Base-by-base conservation (phyloP, 257 asterid species). In the Gentiana straminea region DNA sequence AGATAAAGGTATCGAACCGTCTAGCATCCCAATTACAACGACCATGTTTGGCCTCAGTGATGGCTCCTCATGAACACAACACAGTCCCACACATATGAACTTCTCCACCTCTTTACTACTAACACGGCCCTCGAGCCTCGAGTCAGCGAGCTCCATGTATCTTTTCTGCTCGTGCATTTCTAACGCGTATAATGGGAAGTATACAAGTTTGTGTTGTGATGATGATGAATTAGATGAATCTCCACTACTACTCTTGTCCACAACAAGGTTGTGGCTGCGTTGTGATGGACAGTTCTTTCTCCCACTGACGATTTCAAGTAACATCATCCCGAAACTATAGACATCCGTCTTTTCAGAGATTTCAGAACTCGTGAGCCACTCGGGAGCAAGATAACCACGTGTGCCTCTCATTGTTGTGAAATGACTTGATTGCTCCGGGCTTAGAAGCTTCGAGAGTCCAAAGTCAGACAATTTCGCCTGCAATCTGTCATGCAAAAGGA, bases 401-500 rank as follows among this genome's bases (percentile, higher is more conserved):
- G 94, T 86, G 33, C 94, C 96, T 66, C 96, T 78, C 96, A 86
- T 79, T 0, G 96, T 84, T n/a, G 92, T 80, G 70, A 81, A 75
- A 49, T 68, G 67, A 52, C 81, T 66, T 9, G 94, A 81, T 24
- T 84, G 81, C 35, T 79, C 89, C 0, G 77, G 74, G 62, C 41
- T 73, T 3, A 86, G 68, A 49, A 86, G 88, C 77, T 84, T 86
- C 1, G 94, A 79, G 8, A 86, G 86, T 45, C 94, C 96, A 1
- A 86, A 84, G 76, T 86, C 94, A 4, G 96, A 86, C 36, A 86
- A 66, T 61, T 86, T 84, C 13, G 80, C 89, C 6, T 76, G 89
- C 69, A 79, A 72, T 38, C 70, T 63, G 53, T 81, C 71, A 13
- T 83, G 83, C 35, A 86, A 71, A 62, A 86, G 89, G 62, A 86